phyloP scores from a whole-genome alignment of 2,329 filamentous ascomycete species.

The Paraphaeosphaeria minitans region DNA sequence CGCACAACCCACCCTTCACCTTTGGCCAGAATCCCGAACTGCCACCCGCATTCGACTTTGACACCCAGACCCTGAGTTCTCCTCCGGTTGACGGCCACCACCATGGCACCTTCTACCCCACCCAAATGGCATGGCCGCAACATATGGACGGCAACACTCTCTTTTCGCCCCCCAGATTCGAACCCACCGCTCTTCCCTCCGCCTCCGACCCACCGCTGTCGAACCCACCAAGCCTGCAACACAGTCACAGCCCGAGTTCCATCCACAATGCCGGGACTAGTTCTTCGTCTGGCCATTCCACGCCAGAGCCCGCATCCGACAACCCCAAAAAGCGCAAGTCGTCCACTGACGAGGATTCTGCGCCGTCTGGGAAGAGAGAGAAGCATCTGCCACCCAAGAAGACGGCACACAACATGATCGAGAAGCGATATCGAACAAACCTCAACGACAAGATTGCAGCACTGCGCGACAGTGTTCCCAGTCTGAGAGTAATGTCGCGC shows the following conservation, averaged over 20 bases:
- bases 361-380: constrained; percentile 56
- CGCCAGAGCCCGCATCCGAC: constrained; percentile 58
- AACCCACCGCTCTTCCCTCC: constrained; percentile 28
- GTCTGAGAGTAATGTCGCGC: constrained; percentile 79
- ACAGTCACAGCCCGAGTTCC: constrained; percentile 43
- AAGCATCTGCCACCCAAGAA: constrained; percentile 72
- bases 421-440: constrained; percentile 95
- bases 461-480: constrained; percentile 88
- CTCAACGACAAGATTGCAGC: constrained; percentile 97
- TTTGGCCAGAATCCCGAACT: constrained; percentile 41
- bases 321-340: constrained; percentile 47
- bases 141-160: constrained; percentile 28
- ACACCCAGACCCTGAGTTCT: constrained; percentile 37
- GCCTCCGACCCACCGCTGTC: constrained; percentile 33
- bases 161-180: constrained; percentile 36
- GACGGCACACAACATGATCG: constrained; percentile 97
- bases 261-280: constrained; percentile 39
- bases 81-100: constrained; percentile 34
- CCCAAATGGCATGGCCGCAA: constrained; percentile 35
- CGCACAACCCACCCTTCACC: constrained; percentile 33
- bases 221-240: constrained; percentile 44
- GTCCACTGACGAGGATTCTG: constrained; percentile 60
- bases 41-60: constrained; percentile 44
- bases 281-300: constrained; percentile 61
- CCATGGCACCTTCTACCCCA: constrained; percentile 38